A percentile compares a stretch with the other conserved stretches of the same genome.
Conservation (phyloP, 352 stramenopile species). For the Globisporangium camurandrum region DNA sequence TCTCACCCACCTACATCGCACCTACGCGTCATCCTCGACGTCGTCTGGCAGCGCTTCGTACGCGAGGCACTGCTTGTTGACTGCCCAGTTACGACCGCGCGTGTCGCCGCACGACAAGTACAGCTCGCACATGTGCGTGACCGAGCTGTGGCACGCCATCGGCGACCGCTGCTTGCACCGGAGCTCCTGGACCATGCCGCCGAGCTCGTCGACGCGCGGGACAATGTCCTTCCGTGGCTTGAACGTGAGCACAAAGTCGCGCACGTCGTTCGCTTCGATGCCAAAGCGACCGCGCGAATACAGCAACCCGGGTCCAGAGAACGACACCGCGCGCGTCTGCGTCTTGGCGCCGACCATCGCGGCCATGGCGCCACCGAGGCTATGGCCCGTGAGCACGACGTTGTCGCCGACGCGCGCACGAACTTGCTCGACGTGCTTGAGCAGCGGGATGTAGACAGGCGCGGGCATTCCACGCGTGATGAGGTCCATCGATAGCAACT, state of each 20-base stretch:
- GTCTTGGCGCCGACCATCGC: constrained; percentile 72
- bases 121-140: constrained; percentile 70
- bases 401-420: constrained; percentile 37
- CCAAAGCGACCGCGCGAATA: constrained; percentile 71
- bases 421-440: constrained; percentile 44
- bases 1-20: not conserved
- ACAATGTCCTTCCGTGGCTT: constrained; percentile 77
- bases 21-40: constrained; percentile 9
- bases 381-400: constrained; percentile 72
- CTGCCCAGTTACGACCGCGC: constrained; percentile 52
- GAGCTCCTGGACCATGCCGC: constrained; percentile 72
- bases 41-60: constrained; percentile 27
- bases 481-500: constrained; percentile 69
- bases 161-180: constrained; percentile 59
- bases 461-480: constrained; percentile 53
- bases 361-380: constrained; percentile 65
- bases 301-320: constrained; percentile 62
- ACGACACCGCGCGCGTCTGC: constrained; percentile 63
- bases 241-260: constrained; percentile 76
- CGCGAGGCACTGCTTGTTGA: constrained; percentile 42
- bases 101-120: constrained; percentile 65
- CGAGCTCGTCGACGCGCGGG: constrained; percentile 63
- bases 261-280: constrained; percentile 46
- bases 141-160: constrained; percentile 63
- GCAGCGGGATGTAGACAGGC: constrained; percentile 47